Evolutionary conservation across 148 eudicot species (phyloP).

Genomic region (Selenicereus undatus): DNA sequence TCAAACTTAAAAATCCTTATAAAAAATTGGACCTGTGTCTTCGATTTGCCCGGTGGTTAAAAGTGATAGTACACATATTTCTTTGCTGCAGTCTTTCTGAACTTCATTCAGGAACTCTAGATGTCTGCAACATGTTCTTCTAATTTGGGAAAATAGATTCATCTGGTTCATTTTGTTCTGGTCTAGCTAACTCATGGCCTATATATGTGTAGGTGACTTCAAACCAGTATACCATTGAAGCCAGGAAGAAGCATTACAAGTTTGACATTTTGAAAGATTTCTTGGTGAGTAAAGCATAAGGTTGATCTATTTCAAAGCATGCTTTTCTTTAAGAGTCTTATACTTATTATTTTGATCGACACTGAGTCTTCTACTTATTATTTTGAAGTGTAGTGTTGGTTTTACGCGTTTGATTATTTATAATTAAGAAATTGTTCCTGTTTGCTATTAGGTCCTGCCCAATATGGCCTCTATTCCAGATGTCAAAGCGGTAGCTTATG

Average conservation of each 20-base stretch:
- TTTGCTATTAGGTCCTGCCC: slow-evolving; percentile 66
- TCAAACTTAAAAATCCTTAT: too few relatives aligned
- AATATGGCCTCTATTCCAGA: slow-evolving; percentile 94
- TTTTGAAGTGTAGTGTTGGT: background rate
- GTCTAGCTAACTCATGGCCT: background rate
- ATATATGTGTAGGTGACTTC: slow-evolving; percentile 68
- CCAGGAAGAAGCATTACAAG: slow-evolving; percentile 85
- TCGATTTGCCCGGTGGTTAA: background rate
- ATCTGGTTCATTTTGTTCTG: background rate
- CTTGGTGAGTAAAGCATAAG: slow-evolving; percentile 41
- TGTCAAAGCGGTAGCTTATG: slow-evolving; percentile 81
- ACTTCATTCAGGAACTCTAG: background rate
- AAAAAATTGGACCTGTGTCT: background rate
- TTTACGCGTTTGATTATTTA: slow-evolving; percentile 1
- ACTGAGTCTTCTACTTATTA: background rate
- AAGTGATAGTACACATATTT: background rate
- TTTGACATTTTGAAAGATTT: slow-evolving; percentile 67
- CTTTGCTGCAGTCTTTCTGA: too few relatives aligned
- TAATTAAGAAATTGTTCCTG: background rate
- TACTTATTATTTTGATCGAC: background rate
- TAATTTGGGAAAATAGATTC: slow-evolving; percentile 3
- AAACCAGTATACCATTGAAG: slow-evolving; percentile 74
- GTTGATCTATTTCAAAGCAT: background rate
- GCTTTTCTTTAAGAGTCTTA: background rate
- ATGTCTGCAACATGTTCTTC: background rate